Base-by-base conservation (phyloP, 352 stramenopile species). In the Phytopythium aichiense region DNA sequence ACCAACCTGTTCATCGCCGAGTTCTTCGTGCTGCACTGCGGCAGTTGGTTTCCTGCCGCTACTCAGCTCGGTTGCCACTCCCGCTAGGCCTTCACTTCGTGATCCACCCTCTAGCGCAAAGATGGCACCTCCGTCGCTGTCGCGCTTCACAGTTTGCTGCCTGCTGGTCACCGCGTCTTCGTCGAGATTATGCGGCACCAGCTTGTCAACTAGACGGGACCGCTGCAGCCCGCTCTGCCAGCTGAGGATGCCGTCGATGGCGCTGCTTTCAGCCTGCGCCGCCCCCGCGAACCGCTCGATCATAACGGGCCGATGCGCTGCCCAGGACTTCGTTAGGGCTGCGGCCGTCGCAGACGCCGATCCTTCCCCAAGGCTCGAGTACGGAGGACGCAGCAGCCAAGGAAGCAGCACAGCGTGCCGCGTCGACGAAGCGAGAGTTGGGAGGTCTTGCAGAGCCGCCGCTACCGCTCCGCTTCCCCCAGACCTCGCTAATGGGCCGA, bases 221-320 rank as follows among this genome's bases (percentile, higher is more conserved):
- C 66, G 63, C 13, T 57, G 46, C 5, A 4, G 52, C 4, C 58
- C 54, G 22, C 22, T 73, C 52, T 70, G 63, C 66, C 66, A 73
- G 42, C 57, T 66, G 18, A 60, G 59, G 6, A 73, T 54, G 16
- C 66, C 63, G 8, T 65, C 60, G 35, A 53, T 53, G 23, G 40
- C 56, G 43, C 38, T 52, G 38, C 54, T 22, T 16, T 61, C 37
- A 4, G 56, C 57, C 61, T 83, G 74, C 28, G 79, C 65, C 22
- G 69, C 50, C 13, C 72, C 62, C 7, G 43, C 53, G 42, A 83
- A 67, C 43, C 75, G 60, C 11, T 83, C 72, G 7, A 33, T 50
- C 66, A 80, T 80, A 7, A 42, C 23, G 13, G 33, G 22, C 5
- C 51, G 61, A 16, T 74, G 71, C 13, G 61, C 28, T 0, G 61